phyloP scores from a whole-genome alignment of 305 asterid genomes.

The Nicotiana rustica region DNA sequence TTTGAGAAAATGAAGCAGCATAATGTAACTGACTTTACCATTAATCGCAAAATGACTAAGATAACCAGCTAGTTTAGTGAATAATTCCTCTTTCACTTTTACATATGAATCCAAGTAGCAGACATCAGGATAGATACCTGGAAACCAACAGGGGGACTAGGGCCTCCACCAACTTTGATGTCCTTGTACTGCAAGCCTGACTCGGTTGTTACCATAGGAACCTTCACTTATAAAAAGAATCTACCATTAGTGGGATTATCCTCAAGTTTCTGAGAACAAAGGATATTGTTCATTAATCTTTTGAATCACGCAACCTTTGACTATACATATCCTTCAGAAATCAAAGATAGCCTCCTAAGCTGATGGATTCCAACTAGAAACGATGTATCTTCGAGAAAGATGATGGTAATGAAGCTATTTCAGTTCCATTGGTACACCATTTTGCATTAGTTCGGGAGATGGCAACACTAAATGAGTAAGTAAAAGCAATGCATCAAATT shows the following conservation, averaged over 20 bases:
- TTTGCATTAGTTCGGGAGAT: neutral
- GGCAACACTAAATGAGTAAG: neutral
- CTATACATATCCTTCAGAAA: neutral
- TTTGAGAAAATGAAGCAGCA: constrained; percentile 12
- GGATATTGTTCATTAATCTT: neutral
- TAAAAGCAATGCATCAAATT: neutral
- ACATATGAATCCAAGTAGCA: constrained; percentile 26
- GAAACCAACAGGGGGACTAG: constrained; percentile 95
- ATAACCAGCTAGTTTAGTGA: constrained; percentile 21
- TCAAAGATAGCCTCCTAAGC: neutral
- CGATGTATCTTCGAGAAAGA: neutral
- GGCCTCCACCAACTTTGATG: constrained; percentile 86
- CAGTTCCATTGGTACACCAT: neutral
- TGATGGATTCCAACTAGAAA: neutral
- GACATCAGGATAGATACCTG: constrained; percentile 63
- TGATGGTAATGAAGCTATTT: neutral
- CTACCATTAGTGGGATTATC: neutral
- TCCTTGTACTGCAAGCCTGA: constrained; percentile 98
- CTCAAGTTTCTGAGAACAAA: constrained; percentile 18
- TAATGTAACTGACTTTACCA: neutral
- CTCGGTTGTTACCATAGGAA: constrained; percentile 83
- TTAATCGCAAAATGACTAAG: neutral
- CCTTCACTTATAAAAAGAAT: constrained; percentile 51
- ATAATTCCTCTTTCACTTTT: neutral
- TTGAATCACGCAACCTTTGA: neutral